Evolutionary conservation across 352 stramenopile genomes (phyloP).

Genomic region (Albugo candida): DNA sequence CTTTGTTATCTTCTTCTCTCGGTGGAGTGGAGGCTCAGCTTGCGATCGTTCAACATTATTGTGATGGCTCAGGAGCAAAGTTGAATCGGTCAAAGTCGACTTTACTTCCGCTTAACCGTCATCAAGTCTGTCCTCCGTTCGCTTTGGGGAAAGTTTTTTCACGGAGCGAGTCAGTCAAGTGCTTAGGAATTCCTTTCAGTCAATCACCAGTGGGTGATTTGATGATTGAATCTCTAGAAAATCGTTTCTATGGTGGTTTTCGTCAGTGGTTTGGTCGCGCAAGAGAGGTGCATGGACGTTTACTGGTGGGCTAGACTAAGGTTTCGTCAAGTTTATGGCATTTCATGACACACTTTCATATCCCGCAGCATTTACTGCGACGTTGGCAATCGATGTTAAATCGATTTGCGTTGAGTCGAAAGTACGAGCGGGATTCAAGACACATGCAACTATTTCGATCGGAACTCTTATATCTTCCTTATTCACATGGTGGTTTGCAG

Average conservation of each 20-base stretch:
- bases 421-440: too few species aligned
- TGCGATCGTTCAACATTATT: slow-evolving; percentile 4
- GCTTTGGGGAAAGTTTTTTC: slow-evolving; percentile 2
- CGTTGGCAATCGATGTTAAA: too few species aligned
- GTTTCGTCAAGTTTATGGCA: slow-evolving; percentile 4
- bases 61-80: slow-evolving; percentile 1
- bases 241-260: slow-evolving; percentile 8
- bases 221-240: slow-evolving; percentile 5
- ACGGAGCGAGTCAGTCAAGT: slow-evolving; percentile 6
- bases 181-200: slow-evolving; percentile 4
- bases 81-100: slow-evolving; percentile 6
- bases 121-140: background rate
- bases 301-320: slow-evolving; percentile 3
- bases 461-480: too few species aligned
- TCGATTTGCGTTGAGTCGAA: too few species aligned
- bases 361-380: too few species aligned
- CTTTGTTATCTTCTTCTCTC: slow-evolving; percentile 2
- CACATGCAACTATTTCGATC: too few species aligned
- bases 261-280: slow-evolving; percentile 5
- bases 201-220: slow-evolving; percentile 3
- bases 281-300: slow-evolving; percentile 1
- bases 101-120: slow-evolving; percentile 5
- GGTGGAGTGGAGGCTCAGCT: slow-evolving; percentile 2
- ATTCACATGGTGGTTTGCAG: too few species aligned
- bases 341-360: slow-evolving; percentile 1